Base-by-base conservation (phyloP, 2,329 filamentous ascomycete species). In the Myriosclerotinia scirpicola region DNA sequence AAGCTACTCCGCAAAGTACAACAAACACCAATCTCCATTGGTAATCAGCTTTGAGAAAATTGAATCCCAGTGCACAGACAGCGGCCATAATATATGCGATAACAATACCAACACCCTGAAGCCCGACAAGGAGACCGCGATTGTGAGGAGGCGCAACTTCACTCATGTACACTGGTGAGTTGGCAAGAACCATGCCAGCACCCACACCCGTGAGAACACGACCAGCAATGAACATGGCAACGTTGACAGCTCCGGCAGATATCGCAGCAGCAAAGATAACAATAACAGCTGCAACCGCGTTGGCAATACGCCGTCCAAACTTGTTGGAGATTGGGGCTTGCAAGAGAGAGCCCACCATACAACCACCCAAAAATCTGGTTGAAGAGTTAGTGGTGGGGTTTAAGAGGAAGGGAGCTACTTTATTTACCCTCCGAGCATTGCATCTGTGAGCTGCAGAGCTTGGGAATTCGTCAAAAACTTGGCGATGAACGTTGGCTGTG, bases 71-170 rank as follows among this genome's bases (percentile, higher is more conserved):
- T 4, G 60, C 48, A 17, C 60, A 63, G 17, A 63, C 11, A 22
- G 60, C 5, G 75, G 71, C 71, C 1, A 67, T 20, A 20, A 74
- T 73, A 53, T 77, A 77, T 1, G 73, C 74, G 0, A 67, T 40
- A 20, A 73, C 72, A 50, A 77, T 74, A 14, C 71, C 69, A 15
- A 75, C 70, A 17, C 76, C 78, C 61, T 78, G 76, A 3, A 77
- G 60, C 8, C 73, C 72, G 11, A 74, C 73, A 8, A 76, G 73
- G 58, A 73, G 68, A 11, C 73, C 74, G 44, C 74, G 72, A n/a
- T 69, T 70, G 26, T 73, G 68, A 52, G 74, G 72, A 30, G 74
- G 74, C 20, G 74, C 70, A 2, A 74, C 71, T 66, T 76, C 74
- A 56, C 71, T 71, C 44, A 74, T 72, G 42, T 73, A 75, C 7